Conservation (phyloP, 495 filamentous ascomycete species). For the Xylaria curta region DNA sequence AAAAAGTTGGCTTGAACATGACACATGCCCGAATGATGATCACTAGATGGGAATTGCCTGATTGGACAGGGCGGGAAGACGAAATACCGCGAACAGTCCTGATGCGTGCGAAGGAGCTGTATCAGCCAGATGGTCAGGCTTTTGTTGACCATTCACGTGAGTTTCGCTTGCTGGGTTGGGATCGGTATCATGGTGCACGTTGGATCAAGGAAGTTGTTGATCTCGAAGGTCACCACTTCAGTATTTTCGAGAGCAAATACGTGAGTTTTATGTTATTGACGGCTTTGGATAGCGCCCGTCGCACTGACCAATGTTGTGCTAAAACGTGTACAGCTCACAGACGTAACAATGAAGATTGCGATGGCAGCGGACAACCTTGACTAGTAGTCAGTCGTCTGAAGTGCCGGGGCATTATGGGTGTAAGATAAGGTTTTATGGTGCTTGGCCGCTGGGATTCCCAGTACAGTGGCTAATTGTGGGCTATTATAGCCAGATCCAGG, state of each 20-base stretch:
- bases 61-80: conserved; percentile 34
- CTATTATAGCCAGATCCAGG: not conserved
- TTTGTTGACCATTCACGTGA: conserved; percentile 45
- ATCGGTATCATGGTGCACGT: conserved; percentile 28
- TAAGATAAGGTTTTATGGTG: not conserved
- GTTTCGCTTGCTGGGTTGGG: conserved; percentile 49
- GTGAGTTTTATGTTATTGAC: conserved; percentile 29
- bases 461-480: not conserved
- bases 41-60: conserved; percentile 43
- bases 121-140: conserved; percentile 32
- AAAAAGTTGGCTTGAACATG: conserved; percentile 47
- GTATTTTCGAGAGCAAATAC: conserved; percentile 43
- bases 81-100: conserved; percentile 46
- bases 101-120: conserved; percentile 44
- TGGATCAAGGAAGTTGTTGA: conserved; percentile 47
- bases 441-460: not conserved
- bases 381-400: not conserved
- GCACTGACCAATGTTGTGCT: not conserved
- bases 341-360: conserved; percentile 40
- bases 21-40: conserved; percentile 47
- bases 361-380: conserved; percentile 45
- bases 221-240: conserved; percentile 53
- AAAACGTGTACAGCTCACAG: conserved; percentile 28
- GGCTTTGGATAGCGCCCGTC: not conserved
- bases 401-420: not conserved